These are phyloP conservation scores for Starmera caribaea DNA, from an alignment of 805 yeast species.

Conservation along the genomic window DNA sequence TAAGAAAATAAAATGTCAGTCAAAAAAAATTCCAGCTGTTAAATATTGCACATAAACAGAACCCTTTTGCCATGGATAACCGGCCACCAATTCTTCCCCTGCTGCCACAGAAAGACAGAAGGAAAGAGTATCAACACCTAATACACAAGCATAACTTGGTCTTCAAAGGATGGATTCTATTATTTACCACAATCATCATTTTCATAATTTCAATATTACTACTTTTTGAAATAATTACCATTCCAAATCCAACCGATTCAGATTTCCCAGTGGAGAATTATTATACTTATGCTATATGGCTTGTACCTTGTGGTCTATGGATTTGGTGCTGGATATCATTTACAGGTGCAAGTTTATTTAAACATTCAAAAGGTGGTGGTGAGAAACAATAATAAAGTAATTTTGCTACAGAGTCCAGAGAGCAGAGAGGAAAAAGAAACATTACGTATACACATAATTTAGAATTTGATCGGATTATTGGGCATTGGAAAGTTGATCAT, in stretches of 20 bases:
- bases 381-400: neutral
- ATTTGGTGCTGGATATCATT: conserved; percentile 68
- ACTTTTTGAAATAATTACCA: conserved; percentile 4
- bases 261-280: conserved; percentile 31
- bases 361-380: conserved; percentile 64
- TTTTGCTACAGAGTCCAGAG: neutral
- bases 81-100: no score
- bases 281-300: conserved; percentile 23
- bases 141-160: no score
- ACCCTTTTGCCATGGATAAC: no score
- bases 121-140: no score
- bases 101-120: no score
- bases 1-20: no score
- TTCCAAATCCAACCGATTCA: conserved; percentile 11
- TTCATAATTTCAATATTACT: conserved; percentile 5
- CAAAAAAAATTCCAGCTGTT: no score
- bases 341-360: conserved; percentile 72
- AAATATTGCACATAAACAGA: no score
- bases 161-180: conserved; percentile 5
- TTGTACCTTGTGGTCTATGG: conserved; percentile 33
- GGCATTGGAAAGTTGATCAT: no score
- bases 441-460: no score
- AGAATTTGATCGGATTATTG: no score
- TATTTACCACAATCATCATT: conserved; percentile 5
- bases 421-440: neutral